phyloP scores from a whole-genome alignment of 1,284 basidiomycete species.

The Cryptococcus sp. region DNA sequence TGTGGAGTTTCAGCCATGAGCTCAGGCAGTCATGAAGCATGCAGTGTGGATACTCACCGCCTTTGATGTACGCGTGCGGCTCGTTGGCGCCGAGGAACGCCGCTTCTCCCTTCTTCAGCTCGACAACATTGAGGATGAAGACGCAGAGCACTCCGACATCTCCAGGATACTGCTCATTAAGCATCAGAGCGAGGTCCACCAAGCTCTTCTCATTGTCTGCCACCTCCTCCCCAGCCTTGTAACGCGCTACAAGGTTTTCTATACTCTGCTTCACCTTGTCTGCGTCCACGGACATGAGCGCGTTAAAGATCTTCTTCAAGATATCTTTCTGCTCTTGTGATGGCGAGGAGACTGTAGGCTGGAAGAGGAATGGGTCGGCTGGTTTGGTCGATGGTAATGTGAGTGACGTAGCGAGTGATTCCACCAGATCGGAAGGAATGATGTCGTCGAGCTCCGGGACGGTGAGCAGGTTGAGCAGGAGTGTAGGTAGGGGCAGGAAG shows the following conservation, averaged over 20 bases:
- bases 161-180: slow-evolving; percentile 81
- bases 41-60: slow-evolving; percentile 61
- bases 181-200: slow-evolving; percentile 67
- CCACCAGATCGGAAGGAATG: slow-evolving; percentile 59
- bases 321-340: slow-evolving; percentile 62
- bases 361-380: slow-evolving; percentile 31
- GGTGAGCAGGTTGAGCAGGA: slow-evolving; percentile 64
- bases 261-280: slow-evolving; percentile 62
- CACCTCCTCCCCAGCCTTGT: slow-evolving; percentile 56
- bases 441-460: slow-evolving; percentile 79
- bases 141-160: slow-evolving; percentile 95
- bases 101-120: slow-evolving; percentile 78
- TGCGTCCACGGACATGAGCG: slow-evolving; percentile 74
- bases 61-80: slow-evolving; percentile 93
- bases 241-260: slow-evolving; percentile 64
- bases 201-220: slow-evolving; percentile 56
- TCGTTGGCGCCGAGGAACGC: slow-evolving; percentile 95
- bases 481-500: slow-evolving; percentile 60
- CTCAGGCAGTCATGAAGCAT: background rate
- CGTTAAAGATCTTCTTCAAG: slow-evolving; percentile 73
- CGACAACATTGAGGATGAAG: slow-evolving; percentile 86
- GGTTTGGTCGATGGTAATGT: slow-evolving; percentile 49
- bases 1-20: slow-evolving; percentile 45
- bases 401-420: slow-evolving; percentile 61
- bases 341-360: slow-evolving; percentile 28